phyloP scores from a whole-genome alignment of 2,329 filamentous ascomycete genomes.

The Monilinia vaccinii-corymbosi region DNA sequence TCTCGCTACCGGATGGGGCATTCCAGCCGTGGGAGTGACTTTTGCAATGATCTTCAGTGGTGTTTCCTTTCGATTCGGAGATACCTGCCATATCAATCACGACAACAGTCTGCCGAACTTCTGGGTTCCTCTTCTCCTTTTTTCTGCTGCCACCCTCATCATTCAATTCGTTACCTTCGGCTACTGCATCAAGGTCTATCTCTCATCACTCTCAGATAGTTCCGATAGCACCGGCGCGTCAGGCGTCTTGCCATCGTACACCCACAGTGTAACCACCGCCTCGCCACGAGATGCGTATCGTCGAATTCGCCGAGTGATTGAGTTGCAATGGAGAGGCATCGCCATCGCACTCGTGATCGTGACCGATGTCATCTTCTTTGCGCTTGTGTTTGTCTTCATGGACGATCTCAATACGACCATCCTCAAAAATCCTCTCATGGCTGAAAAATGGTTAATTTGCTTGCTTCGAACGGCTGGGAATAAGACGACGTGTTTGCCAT shows the following conservation, averaged over 20 bases:
- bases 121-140: slow-evolving; percentile 80
- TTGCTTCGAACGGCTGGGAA: slow-evolving; percentile 49
- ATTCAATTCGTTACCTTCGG: slow-evolving; percentile 77
- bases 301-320: slow-evolving; percentile 74
- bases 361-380: slow-evolving; percentile 87
- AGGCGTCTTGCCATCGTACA: slow-evolving; percentile 59
- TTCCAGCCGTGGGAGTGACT: slow-evolving; percentile 67
- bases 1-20: slow-evolving; percentile 72
- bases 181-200: slow-evolving; percentile 93
- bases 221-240: slow-evolving; percentile 62
- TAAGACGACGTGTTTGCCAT: slow-evolving; percentile 55
- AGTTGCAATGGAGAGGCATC: slow-evolving; percentile 91
- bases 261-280: slow-evolving; percentile 60
- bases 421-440: slow-evolving; percentile 34
- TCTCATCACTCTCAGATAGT: slow-evolving; percentile 71
- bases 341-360: slow-evolving; percentile 84
- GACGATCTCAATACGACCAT: slow-evolving; percentile 48
- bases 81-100: slow-evolving; percentile 89
- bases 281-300: slow-evolving; percentile 82
- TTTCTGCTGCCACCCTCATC: slow-evolving; percentile 67
- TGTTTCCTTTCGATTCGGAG: slow-evolving; percentile 88
- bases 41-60: slow-evolving; percentile 77
- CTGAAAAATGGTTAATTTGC: slow-evolving; percentile 62
- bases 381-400: slow-evolving; percentile 81
- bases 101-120: slow-evolving; percentile 72